Percentiles rank a stretch among this genome's conserved stretches.
These are phyloP conservation scores for Crassisporium funariophilum DNA, from an alignment of 768 basidiomycete genomes.

Conservation along the genomic window DNA sequence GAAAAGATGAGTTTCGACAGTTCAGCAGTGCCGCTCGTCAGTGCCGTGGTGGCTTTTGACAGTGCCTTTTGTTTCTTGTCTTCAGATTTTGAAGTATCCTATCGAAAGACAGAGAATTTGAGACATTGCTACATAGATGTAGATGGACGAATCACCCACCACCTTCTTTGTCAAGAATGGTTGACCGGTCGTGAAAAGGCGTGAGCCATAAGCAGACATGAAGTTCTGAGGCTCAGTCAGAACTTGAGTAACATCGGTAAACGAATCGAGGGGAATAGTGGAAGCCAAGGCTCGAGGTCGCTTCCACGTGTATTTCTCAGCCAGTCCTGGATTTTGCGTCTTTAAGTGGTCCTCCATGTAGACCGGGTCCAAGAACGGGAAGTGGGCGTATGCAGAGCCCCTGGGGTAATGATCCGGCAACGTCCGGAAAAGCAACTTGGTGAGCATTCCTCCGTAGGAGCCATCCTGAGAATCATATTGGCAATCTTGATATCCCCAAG, in stretches of 20 bases:
- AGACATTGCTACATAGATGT: not conserved
- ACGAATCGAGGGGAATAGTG: conserved; percentile 31
- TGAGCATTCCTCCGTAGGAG: conserved; percentile 75
- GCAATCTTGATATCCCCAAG: conserved; percentile 80
- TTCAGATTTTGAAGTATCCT: conserved; percentile 3
- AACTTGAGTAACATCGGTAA: conserved; percentile 36
- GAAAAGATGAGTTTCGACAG: conserved; percentile 23
- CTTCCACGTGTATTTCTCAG: conserved; percentile 59
- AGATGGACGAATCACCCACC: conserved; percentile 1
- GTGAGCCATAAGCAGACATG: conserved; percentile 33
- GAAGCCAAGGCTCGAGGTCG: conserved; percentile 40
- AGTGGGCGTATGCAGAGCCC: conserved; percentile 71
- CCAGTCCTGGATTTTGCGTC: conserved; percentile 29
- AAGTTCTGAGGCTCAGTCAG: conserved; percentile 30
- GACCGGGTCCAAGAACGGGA: conserved; percentile 75
- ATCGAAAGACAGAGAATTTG: not conserved
- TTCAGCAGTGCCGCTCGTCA: conserved; percentile 11
- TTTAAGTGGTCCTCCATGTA: conserved; percentile 44
- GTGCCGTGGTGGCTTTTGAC: conserved; percentile 12
- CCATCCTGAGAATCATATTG: conserved; percentile 65
- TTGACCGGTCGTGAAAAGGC: conserved; percentile 32
- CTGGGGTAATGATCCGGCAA: conserved; percentile 70
- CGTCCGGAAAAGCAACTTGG: conserved; percentile 70
- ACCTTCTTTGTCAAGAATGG: conserved; percentile 24
- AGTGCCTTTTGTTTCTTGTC: conserved; percentile 10